Conservation (phyloP, 805 yeast genomes). For the Metschnikowia lochheadii region DNA sequence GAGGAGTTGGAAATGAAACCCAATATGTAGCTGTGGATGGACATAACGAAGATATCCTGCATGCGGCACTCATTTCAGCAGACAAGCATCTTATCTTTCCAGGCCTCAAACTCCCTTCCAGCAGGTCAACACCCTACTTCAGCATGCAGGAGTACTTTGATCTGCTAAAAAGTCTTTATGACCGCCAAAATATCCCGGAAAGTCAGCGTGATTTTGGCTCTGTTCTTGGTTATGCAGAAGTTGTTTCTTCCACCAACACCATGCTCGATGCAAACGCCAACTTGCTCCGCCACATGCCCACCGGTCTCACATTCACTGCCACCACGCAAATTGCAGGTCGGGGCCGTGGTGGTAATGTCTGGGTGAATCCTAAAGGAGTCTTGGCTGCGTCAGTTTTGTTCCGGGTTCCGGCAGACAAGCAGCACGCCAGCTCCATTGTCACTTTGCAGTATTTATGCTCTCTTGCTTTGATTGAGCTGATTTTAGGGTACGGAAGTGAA, state of each 20-base stretch:
- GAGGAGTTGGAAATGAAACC: no score
- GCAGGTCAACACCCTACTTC: conserved; percentile 66
- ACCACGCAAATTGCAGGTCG: conserved; percentile 85
- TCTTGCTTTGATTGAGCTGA: conserved; percentile 77
- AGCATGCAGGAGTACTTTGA: conserved; percentile 55
- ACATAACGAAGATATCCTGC: conserved; percentile 7
- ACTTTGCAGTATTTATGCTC: conserved; percentile 84
- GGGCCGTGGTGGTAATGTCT: conserved; percentile 91
- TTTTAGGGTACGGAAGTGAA: conserved; percentile 50
- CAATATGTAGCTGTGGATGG: no score
- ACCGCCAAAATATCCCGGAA: conserved; percentile 19
- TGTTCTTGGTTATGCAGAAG: conserved; percentile 73
- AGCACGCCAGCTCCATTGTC: conserved; percentile 55
- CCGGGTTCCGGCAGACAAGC: conserved; percentile 47
- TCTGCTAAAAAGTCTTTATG: conserved; percentile 33
- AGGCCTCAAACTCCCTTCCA: conserved; percentile 44
- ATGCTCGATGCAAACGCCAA: conserved; percentile 69
- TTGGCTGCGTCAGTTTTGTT: conserved; percentile 74
- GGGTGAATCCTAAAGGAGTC: conserved; percentile 95
- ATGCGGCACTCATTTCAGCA: conserved; percentile 23
- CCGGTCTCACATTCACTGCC: conserved; percentile 68
- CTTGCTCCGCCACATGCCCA: conserved; percentile 57
- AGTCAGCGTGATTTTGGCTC: conserved; percentile 50
- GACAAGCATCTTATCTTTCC: conserved; percentile 51
- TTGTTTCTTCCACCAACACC: conserved; percentile 81